Conservation (phyloP, 1,284 basidiomycete genomes). For the Fomitopsis palustris region DNA sequence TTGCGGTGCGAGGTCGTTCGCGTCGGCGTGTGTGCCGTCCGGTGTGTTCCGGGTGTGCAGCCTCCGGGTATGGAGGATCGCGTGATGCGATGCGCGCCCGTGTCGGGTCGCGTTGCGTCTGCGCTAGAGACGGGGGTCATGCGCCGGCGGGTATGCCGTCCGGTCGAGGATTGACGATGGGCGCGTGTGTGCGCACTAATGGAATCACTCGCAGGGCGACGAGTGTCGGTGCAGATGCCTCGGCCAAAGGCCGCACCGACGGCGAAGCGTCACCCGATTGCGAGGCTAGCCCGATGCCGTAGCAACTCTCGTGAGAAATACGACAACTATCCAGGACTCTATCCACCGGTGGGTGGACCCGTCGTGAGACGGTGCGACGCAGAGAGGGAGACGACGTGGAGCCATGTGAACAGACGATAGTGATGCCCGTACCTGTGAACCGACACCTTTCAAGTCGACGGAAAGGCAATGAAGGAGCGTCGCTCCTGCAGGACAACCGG, state of each 20-base stretch:
- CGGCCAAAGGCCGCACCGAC: slow-evolving; percentile 3
- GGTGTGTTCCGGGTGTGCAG: too few species aligned
- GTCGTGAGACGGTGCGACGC: slow-evolving; percentile 27
- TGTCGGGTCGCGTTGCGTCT: too few species aligned
- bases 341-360: not conserved
- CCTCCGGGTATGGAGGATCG: too few species aligned
- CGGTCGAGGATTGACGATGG: too few species aligned
- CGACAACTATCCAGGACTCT: not conserved
- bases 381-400: slow-evolving; percentile 5
- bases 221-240: not conserved
- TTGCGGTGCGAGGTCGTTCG: too few species aligned
- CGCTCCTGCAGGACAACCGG: not conserved
- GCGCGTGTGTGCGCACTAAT: too few species aligned
- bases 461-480: not conserved
- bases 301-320: not conserved
- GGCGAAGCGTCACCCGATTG: not conserved
- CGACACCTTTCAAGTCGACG: slow-evolving; percentile 25
- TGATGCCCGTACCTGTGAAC: slow-evolving; percentile 20
- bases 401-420: not conserved
- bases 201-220: not conserved
- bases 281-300: not conserved
- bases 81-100: too few species aligned
- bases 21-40: too few species aligned
- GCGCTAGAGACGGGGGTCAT: too few species aligned
- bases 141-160: too few species aligned